Conservation (phyloP, 148 eudicot genomes). For the Tetragonia tetragonoides region DNA sequence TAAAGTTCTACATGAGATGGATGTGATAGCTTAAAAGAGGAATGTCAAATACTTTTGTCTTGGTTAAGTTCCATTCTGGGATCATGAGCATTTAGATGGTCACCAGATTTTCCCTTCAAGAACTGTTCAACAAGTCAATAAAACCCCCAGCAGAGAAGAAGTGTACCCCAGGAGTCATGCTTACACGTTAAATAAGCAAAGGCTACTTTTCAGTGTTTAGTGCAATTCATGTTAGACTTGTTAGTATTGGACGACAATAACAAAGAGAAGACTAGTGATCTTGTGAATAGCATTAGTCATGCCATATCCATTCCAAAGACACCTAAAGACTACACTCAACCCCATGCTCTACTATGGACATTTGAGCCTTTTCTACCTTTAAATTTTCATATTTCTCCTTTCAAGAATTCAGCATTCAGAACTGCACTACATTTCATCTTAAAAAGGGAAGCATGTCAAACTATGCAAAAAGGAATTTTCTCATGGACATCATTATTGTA, state of each 20-base stretch:
- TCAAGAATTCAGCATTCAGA: neutral
- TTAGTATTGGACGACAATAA: neutral
- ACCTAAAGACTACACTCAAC: neutral
- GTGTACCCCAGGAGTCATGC: neutral
- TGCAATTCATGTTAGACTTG: neutral
- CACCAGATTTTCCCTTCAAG: neutral
- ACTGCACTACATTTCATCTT: neutral
- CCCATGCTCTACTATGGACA: neutral
- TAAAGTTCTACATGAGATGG: neutral
- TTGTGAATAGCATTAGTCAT: neutral
- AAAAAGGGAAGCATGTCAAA: neutral
- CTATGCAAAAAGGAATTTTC: neutral
- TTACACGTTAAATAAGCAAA: neutral
- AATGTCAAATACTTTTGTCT: neutral
- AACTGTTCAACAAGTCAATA: neutral
- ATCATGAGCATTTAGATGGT: neutral
- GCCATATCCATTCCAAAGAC: neutral
- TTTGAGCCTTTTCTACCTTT: neutral
- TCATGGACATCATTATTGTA: no score
- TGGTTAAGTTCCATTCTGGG: neutral
- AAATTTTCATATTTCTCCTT: neutral
- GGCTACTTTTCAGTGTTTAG: neutral
- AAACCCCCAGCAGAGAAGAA: neutral
- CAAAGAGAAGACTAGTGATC: neutral
- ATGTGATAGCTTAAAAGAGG: neutral